phyloP scores from a whole-genome alignment of 2,329 filamentous ascomycete genomes.

The Fusarium sp. region DNA sequence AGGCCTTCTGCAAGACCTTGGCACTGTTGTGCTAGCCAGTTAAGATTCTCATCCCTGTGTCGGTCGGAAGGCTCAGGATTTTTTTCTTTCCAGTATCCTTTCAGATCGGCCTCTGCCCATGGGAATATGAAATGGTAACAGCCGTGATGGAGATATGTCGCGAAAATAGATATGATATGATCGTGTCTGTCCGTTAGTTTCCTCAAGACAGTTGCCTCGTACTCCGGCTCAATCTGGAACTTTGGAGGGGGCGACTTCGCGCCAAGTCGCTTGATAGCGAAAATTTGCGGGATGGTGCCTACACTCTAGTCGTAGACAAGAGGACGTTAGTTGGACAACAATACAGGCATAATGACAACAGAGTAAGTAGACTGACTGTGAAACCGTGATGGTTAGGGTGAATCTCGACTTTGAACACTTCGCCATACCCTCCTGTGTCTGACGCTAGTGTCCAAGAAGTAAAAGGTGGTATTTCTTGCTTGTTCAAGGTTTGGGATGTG shows the following conservation, averaged over 20 bases:
- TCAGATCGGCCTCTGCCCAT: neutral
- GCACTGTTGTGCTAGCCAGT: neutral
- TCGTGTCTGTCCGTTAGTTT: neutral
- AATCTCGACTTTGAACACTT: neutral
- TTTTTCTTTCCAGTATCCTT: neutral
- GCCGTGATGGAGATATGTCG: neutral
- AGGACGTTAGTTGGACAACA: no score
- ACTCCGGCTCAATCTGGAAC: neutral
- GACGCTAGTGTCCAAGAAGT: neutral
- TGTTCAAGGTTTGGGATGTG: neutral
- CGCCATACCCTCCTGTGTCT: neutral
- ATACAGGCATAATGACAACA: no score
- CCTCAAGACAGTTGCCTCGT: neutral
- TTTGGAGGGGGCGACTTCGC: no score
- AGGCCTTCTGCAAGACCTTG: conserved; percentile 5
- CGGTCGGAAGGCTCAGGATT: neutral
- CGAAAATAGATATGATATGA: neutral
- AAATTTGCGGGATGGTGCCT: no score
- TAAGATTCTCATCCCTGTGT: neutral
- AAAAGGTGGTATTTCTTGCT: neutral
- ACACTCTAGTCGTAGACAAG: no score
- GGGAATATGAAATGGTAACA: neutral
- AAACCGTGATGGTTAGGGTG: neutral
- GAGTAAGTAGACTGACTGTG: no score
- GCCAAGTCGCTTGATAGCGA: no score